A percentile compares a stretch with the other conserved stretches of the same genome.
Evolutionary conservation across 768 basidiomycete species (phyloP).

Genomic region (Hypsizygus marmoreus): DNA sequence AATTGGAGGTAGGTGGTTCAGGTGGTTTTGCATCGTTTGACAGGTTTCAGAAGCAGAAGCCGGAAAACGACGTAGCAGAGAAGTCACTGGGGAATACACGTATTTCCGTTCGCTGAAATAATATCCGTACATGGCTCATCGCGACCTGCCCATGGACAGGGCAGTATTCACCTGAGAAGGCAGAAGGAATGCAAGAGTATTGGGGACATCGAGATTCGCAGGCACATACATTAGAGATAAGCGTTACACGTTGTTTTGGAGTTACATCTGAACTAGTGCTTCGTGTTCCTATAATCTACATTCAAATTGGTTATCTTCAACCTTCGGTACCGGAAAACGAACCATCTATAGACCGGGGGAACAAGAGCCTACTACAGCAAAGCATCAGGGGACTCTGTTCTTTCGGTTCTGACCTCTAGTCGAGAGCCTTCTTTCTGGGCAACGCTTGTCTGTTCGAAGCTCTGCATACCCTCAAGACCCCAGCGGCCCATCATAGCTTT

Average conservation of each 20-base stretch:
- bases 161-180: slow-evolving; percentile 6
- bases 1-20: no score
- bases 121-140: slow-evolving; percentile 1
- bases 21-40: slow-evolving; percentile 19
- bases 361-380: slow-evolving; percentile 1
- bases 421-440: slow-evolving; percentile 52
- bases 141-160: not conserved
- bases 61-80: slow-evolving; percentile 5
- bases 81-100: slow-evolving; percentile 6
- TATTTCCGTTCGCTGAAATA: slow-evolving; percentile 1
- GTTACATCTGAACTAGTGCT: not conserved
- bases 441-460: slow-evolving; percentile 76
- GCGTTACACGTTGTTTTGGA: slow-evolving; percentile 1
- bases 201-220: slow-evolving; percentile 12
- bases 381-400: not conserved
- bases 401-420: slow-evolving; percentile 15
- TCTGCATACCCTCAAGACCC: slow-evolving; percentile 90
- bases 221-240: slow-evolving; percentile 16
- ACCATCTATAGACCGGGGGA: slow-evolving; percentile 4
- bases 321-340: slow-evolving; percentile 17
- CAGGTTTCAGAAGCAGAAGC: slow-evolving; percentile 21
- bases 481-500: slow-evolving; percentile 92
- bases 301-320: slow-evolving; percentile 1
- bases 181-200: slow-evolving; percentile 10
- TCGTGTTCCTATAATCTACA: not conserved